phyloP scores from a whole-genome alignment of 2,329 filamentous ascomycete species.

The Parascedosporium putredinis region DNA sequence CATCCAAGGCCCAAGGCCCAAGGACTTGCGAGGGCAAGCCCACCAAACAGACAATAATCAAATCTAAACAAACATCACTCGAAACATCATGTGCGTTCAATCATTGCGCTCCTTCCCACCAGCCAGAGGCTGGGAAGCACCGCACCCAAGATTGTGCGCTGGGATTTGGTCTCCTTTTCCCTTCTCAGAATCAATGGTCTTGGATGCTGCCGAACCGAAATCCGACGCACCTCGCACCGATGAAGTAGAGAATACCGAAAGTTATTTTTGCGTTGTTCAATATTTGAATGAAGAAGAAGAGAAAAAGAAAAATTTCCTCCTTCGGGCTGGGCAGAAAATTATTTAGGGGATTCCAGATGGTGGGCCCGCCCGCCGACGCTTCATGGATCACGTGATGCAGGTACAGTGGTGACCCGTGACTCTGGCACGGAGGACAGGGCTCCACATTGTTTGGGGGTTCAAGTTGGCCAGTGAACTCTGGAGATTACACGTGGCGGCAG shows the following conservation, averaged over 20 bases:
- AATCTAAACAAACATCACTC: conserved; percentile 1
- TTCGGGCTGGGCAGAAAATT: neutral
- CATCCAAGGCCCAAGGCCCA: too few species aligned
- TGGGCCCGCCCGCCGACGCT: too few species aligned
- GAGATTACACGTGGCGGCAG: too few species aligned
- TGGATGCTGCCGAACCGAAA: conserved; percentile 27
- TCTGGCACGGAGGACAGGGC: too few species aligned
- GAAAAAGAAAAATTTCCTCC: conserved; percentile 13
- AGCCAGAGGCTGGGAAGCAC: conserved; percentile 36
- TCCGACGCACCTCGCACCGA: conserved; percentile 37
- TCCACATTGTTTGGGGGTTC: too few species aligned
- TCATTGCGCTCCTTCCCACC: conserved; percentile 49
- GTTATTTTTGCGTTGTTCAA: conserved; percentile 40
- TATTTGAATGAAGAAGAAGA: conserved; percentile 21
- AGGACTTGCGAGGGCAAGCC: too few species aligned
- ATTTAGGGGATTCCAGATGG: too few species aligned
- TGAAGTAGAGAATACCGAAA: conserved; percentile 27
- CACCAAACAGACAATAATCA: neutral
- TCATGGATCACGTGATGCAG: too few species aligned
- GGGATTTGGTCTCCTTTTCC: conserved; percentile 40
- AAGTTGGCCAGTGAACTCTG: too few species aligned
- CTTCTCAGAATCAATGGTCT: conserved; percentile 36
- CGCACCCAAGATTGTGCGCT: conserved; percentile 50
- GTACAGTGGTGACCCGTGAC: too few species aligned
- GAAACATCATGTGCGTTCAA: conserved; percentile 43